Conservation (phyloP, 176 grass and related monocot species). For the Aegilops longissima region DNA sequence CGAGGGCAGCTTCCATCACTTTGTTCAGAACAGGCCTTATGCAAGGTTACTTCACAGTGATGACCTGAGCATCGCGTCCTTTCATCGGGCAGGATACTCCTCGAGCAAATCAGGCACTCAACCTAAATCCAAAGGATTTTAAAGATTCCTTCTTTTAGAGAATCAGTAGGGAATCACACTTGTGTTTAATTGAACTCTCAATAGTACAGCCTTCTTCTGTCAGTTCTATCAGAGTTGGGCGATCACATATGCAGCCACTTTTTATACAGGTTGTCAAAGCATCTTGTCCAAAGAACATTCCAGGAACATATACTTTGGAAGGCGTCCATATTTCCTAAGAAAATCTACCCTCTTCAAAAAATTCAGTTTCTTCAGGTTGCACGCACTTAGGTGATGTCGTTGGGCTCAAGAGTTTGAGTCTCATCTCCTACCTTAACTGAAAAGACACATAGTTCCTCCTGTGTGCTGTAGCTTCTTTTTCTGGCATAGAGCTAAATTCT, state of each 20-base stretch:
- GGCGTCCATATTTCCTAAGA: neutral
- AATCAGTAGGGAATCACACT: neutral
- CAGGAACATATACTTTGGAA: neutral
- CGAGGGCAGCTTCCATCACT: constrained; percentile 61
- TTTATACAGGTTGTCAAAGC: neutral
- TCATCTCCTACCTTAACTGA: neutral
- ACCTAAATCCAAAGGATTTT: constrained; percentile 54
- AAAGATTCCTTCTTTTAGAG: constrained; percentile 23
- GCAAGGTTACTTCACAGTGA: constrained; percentile 60
- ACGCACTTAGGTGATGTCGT: neutral
- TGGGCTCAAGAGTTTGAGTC: neutral
- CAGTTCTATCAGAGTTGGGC: constrained; percentile 16
- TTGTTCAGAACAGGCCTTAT: constrained; percentile 52
- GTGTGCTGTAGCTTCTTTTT: neutral
- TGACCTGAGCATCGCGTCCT: constrained; percentile 51
- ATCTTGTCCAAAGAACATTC: constrained; percentile 1
- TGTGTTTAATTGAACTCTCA: neutral
- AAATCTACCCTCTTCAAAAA: neutral
- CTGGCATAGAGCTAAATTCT: neutral
- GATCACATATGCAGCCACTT: constrained; percentile 1
- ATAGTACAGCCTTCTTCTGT: neutral
- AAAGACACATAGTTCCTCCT: neutral
- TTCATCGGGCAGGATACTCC: constrained; percentile 54
- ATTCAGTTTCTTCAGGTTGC: constrained; percentile 1
- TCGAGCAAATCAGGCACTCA: constrained; percentile 62